phyloP scores from a whole-genome alignment of 305 asterid genomes.

The Galium porrigens region DNA sequence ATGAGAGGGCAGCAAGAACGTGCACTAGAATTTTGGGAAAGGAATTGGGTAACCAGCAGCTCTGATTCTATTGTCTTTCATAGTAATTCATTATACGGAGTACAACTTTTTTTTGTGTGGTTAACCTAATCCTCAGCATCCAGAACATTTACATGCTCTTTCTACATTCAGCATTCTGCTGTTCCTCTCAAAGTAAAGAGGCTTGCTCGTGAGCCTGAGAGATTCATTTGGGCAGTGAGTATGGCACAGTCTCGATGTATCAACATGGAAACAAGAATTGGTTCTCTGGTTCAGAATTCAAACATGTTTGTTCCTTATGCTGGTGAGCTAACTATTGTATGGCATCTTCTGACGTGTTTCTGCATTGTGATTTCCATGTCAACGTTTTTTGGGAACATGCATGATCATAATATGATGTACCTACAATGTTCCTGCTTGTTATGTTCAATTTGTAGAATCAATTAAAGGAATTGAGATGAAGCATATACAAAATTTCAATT shows the following conservation, averaged over 20 bases:
- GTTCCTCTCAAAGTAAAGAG: slow-evolving; percentile 83
- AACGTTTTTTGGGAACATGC: not conserved
- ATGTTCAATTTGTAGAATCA: not conserved
- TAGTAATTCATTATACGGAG: not conserved
- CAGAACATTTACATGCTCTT: slow-evolving; percentile 14
- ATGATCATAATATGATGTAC: not conserved
- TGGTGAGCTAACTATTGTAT: slow-evolving; percentile 41
- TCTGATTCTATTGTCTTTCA: slow-evolving; percentile 10
- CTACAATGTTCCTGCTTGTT: not conserved
- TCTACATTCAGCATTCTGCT: slow-evolving; percentile 55
- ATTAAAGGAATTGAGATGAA: not conserved
- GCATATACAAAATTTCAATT: not conserved
- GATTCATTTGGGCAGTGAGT: slow-evolving; percentile 88
- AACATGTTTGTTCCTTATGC: slow-evolving; percentile 91
- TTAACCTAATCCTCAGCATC: not conserved
- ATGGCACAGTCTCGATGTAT: slow-evolving; percentile 79
- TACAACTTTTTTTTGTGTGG: not conserved
- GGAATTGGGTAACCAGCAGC: slow-evolving; percentile 60
- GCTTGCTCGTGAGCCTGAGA: slow-evolving; percentile 81
- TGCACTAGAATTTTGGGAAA: slow-evolving; percentile 80
- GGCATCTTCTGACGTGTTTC: slow-evolving; percentile 3
- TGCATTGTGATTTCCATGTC: not conserved
- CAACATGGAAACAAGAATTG: slow-evolving; percentile 63
- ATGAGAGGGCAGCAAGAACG: slow-evolving; percentile 61
- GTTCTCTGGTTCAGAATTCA: slow-evolving; percentile 75